These are phyloP conservation scores for Kwoniella pini DNA, from an alignment of 768 basidiomycete species.

Conservation along the genomic window DNA sequence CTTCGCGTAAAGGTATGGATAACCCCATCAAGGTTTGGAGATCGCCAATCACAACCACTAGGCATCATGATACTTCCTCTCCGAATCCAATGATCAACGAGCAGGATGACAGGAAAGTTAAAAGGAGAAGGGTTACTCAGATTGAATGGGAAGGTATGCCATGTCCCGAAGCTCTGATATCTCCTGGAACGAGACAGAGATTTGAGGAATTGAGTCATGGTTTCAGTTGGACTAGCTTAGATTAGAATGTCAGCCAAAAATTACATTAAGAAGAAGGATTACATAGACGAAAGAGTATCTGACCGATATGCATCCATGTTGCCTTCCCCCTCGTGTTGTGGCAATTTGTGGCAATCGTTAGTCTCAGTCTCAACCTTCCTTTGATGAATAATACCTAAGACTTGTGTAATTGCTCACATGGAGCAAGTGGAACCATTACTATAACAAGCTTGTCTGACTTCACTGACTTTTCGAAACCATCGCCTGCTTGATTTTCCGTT, in stretches of 20 bases:
- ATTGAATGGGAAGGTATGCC: constrained; percentile 9
- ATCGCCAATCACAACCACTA: neutral
- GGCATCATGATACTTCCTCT: neutral
- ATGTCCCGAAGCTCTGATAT: constrained; percentile 6
- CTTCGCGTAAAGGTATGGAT: neutral
- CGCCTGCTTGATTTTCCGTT: too few relatives aligned
- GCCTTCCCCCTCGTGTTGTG: too few relatives aligned
- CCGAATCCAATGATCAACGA: neutral
- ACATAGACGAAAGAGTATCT: too few relatives aligned
- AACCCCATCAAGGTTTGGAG: constrained; percentile 4
- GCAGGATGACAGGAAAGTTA: neutral
- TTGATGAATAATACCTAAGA: too few relatives aligned
- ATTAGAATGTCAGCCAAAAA: neutral
- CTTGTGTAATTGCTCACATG: too few relatives aligned
- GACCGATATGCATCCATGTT: too few relatives aligned
- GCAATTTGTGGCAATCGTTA: too few relatives aligned
- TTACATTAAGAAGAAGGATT: too few relatives aligned
- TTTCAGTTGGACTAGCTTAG: constrained; percentile 7
- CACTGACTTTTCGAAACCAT: too few relatives aligned
- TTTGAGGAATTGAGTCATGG: constrained; percentile 3
- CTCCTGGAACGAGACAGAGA: constrained; percentile 1
- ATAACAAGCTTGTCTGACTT: too few relatives aligned
- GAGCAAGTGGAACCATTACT: too few relatives aligned
- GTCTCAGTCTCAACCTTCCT: too few relatives aligned
- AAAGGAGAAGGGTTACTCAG: constrained; percentile 8